Base-by-base conservation (phyloP, 768 basidiomycete species). In the Mrakia frigida region DNA sequence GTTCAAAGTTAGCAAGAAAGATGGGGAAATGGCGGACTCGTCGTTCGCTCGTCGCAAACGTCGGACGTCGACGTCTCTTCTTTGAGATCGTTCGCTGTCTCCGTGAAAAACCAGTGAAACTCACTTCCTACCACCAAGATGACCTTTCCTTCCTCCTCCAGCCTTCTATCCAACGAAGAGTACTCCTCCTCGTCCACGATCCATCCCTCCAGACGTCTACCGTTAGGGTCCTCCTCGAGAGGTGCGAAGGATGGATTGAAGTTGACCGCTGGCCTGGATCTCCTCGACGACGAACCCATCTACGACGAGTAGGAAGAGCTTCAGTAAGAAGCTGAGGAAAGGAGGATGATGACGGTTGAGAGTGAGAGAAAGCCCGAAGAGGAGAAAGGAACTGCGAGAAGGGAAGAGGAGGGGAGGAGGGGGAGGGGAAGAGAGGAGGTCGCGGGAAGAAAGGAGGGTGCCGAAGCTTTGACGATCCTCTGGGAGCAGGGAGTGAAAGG, bases 121-220 rank as follows among this genome's bases (percentile, higher is more conserved):
- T 68, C 21, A 68, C 65, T n/a, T 68, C 65, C 65, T 68, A 68
- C 21, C 25, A 68, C 65, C 21, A 68, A 39, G 6, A 68, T 37
- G 65, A 68, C 37, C 6, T 37, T 37, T 18, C 65, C 65, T 7
- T 68, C 65, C 18, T 37, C 33, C 31, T 68, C 65, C 16, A 68
- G 6, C 65, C 65, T 68, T 18, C 21, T 18, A 3, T 35, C 37
- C 11, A 68, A 39, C 11, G 11, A 16, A 9, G 16, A 21, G 65
- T 68, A n/a, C 65, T 68, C 65, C 13, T 68, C 37, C 23, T 68
- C 65, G 39, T 68, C 65, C 11, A 37, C 65, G 35, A 68, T 39
- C 65, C 65, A 68, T 21, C 65, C 65, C 11, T 68, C 65, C 33
- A 68, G 33, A 7, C n/a, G 21, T 4, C 23, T 23, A 0, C 39